Conservation (phyloP, 805 yeast species). For the Wickerhamiella parazyma region DNA sequence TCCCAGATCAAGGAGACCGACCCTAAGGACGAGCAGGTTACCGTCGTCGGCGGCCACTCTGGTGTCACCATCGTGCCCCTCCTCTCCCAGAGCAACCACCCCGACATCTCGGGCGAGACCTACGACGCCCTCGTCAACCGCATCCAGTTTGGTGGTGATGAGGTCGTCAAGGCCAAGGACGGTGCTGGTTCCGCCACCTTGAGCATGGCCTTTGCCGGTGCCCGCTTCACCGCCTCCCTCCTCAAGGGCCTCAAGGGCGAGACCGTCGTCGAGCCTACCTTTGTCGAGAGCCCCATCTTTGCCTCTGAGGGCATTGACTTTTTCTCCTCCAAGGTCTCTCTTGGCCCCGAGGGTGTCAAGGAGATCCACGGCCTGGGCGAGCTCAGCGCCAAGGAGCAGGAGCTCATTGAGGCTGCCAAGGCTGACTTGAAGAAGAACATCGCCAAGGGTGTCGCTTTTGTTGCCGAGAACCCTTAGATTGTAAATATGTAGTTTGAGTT, state of each 20-base stretch:
- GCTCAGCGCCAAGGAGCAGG: constrained; percentile 68
- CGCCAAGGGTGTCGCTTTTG: constrained; percentile 81
- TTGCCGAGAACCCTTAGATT: constrained; percentile 31
- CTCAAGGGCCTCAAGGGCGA: constrained; percentile 32
- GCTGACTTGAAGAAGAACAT: constrained; percentile 80
- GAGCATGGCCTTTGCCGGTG: constrained; percentile 90
- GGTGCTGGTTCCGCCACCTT: constrained; percentile 91
- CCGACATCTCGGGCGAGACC: constrained; percentile 47
- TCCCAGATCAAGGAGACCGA: constrained; percentile 56
- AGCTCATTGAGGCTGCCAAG: constrained; percentile 66
- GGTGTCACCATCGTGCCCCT: constrained; percentile 93
- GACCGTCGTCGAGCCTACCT: constrained; percentile 39
- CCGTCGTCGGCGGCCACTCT: constrained; percentile 95
- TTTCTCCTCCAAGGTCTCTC: constrained; percentile 89
- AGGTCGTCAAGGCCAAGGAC: constrained; percentile 83
- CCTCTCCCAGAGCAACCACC: constrained; percentile 61
- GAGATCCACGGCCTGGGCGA: constrained; percentile 69
- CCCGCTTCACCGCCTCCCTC: constrained; percentile 50
- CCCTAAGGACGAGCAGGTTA: constrained; percentile 64
- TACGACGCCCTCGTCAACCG: constrained; percentile 61
- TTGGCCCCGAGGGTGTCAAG: constrained; percentile 83
- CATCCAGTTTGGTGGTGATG: constrained; percentile 94
- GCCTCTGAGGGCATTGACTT: constrained; percentile 85
- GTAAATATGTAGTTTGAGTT: too few relatives aligned
- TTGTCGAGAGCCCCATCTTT: constrained; percentile 60